Evolutionary conservation across 352 stramenopile genomes (phyloP).

Genomic region (Paralagenidium karlingii): DNA sequence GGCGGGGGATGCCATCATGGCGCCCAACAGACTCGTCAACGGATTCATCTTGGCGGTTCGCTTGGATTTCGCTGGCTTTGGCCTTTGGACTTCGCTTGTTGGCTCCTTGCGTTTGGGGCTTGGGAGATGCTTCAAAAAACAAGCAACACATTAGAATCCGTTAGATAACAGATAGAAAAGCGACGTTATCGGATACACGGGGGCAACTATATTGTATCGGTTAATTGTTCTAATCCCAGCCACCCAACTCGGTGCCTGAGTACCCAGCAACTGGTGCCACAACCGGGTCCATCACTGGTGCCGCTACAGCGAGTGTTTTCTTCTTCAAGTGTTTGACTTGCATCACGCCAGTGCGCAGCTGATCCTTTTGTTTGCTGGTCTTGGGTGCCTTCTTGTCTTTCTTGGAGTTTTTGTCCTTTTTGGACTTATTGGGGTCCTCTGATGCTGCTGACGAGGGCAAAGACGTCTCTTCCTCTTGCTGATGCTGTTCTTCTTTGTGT

Average conservation of each 20-base stretch:
- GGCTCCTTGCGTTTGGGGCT: too few relatives aligned
- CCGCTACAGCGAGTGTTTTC: not conserved
- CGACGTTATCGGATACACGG: slow-evolving; percentile 1
- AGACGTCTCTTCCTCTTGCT: slow-evolving; percentile 11
- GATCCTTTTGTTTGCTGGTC: slow-evolving; percentile 12
- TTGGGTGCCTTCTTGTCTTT: slow-evolving; percentile 14
- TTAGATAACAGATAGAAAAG: not conserved
- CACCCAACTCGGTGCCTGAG: slow-evolving; percentile 1
- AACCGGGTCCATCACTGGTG: not conserved
- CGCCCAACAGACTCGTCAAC: slow-evolving; percentile 47
- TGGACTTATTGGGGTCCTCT: slow-evolving; percentile 1
- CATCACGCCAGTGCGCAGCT: slow-evolving; percentile 1
- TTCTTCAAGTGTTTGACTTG: slow-evolving; percentile 18
- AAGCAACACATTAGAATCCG: too few relatives aligned
- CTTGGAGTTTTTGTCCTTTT: slow-evolving; percentile 3
- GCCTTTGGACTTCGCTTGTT: too few relatives aligned
- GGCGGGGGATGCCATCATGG: slow-evolving; percentile 56
- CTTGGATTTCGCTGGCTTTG: not conserved
- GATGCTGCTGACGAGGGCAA: slow-evolving; percentile 7
- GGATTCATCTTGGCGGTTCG: slow-evolving; percentile 17
- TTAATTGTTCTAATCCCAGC: not conserved
- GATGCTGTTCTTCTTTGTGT: slow-evolving; percentile 5
- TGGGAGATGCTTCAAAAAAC: too few relatives aligned
- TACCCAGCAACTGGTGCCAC: not conserved
- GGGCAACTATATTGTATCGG: slow-evolving; percentile 2